Evolutionary conservation across 768 basidiomycete genomes (phyloP), one percentile per base, ranked within the genome.

Genomic region (Neoboletus magnificus): DNA sequence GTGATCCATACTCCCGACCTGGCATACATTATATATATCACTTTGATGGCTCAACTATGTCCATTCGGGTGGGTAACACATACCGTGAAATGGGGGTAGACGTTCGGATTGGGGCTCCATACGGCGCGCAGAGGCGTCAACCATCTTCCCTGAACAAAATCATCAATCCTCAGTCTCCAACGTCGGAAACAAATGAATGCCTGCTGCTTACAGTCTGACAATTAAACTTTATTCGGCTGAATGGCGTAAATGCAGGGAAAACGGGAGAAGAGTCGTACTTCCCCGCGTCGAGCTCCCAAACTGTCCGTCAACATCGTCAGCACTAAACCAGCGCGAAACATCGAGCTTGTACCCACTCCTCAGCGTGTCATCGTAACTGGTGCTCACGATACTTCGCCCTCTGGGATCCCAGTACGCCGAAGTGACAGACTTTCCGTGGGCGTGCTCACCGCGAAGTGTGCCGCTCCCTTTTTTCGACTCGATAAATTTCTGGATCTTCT

Each of bases 331-430:
- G 33, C 8, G 18, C 32, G 37, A 49, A 15, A 33, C 13, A 45
- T 15, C 6, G 7, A 13, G 20, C 5, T 0, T 30, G 45, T 40
- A 77, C 86, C 62, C 64, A 92, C 91, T 62, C 62, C 89, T 77
- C 35, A 93, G 59, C 3, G 79, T 81, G 71, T 93, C 85, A 60
- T 93, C 91, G 60, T 93, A 93, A 66, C 86, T 85, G 5, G 91
- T 93, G 68, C 89, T 91, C 46, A 93, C 84, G 56, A 93, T 84
- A 49, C 82, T 77, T 27, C 87, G 80, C 4, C 91, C 91, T 54
- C 85, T 76, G 3, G 90, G 82, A 69, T 93, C 90, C 91, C 91
- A 93, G 62, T 87, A 92, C 0, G 88, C 91, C 16, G 91, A 85
- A 58, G 86, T 92, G 43, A 84, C 88, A 16, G 88, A 87, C 67